Evolutionary conservation across 257 asterid genomes (phyloP), one percentile per base, ranked within the genome.

Genomic region (Fraxinus excelsior): DNA sequence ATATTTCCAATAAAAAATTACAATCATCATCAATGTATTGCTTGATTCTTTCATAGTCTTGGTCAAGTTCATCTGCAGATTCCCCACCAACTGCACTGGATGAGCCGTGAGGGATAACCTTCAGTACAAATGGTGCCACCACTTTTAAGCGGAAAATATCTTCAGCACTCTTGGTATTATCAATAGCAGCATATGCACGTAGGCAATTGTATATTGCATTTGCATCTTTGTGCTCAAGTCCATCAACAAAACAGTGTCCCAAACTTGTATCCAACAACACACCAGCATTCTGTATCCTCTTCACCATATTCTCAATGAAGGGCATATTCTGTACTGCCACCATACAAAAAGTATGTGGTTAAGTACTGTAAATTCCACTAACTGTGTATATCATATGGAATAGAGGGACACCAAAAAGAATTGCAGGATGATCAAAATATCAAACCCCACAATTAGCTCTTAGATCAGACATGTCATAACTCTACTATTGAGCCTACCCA

Each of bases 131-230:
- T 44, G 96, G 96, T 10, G 94, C 89, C 72, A 93, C 98, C 80
- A 88, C 80, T 23, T 86, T 85, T 29, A 94, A 83, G 49, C 96
- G 90, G 76, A 89, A 93, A 76, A 94, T 96, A 74, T 88, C 97
- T 90, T 96, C 98, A 25, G 99, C 96, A 72, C 90, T 90, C 73
- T 58, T 89, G 73, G 97, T 89, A 83, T 91, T 91, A 80, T 93
- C 99, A 85, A 85, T 90, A 60, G 99, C 97, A 77, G 98, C 98
- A 90, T 91, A 96, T 75, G 99, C 99, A 80, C 99, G 97, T 67
- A 96, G 76, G 79, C 99, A 96, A 79, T 96, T 96, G 91, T 96
- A 91, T 74, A 93, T 80, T 14, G 97, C 96, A 87, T 85, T 89
- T 72, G 85, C 96, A 89, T 95, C 99, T 90, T 81, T 88, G 81